phyloP scores from a whole-genome alignment of 768 basidiomycete species.

The Tricholoma sp. region DNA sequence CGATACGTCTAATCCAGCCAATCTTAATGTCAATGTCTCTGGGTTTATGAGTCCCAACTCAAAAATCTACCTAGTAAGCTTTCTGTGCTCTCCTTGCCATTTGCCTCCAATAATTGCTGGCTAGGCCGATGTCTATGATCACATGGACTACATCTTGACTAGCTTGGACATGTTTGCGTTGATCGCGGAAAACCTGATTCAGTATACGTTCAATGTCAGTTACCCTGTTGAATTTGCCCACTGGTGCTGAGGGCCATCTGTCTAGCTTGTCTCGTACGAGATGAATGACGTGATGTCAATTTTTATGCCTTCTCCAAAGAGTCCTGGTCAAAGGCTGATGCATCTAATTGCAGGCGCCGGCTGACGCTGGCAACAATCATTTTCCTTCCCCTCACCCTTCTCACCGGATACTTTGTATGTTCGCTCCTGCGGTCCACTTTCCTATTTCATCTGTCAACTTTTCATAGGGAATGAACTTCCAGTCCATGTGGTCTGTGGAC shows the following conservation, averaged over 20 bases:
- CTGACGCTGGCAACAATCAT: constrained; percentile 65
- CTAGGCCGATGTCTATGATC: constrained; percentile 71
- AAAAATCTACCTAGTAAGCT: constrained; percentile 59
- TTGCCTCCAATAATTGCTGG: background rate
- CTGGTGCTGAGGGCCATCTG: background rate
- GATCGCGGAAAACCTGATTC: constrained; percentile 67
- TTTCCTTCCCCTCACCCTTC: constrained; percentile 62
- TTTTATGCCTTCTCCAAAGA: background rate
- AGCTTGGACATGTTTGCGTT: constrained; percentile 71
- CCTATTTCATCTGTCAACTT: background rate
- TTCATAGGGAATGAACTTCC: constrained; percentile 66
- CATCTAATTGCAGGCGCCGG: constrained; percentile 41
- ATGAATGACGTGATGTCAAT: constrained; percentile 70
- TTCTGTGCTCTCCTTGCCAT: background rate
- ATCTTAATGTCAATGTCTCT: constrained; percentile 34
- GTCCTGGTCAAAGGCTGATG: background rate
- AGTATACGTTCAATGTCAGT: constrained; percentile 70
- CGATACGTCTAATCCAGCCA: constrained; percentile 36
- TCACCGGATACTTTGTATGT: constrained; percentile 72
- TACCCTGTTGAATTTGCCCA: background rate
- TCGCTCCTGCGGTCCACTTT: background rate
- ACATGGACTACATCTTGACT: constrained; percentile 66
- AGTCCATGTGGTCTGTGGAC: constrained; percentile 43
- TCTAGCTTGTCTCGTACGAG: constrained; percentile 64
- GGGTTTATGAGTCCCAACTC: constrained; percentile 67